Evolutionary conservation across 139 green algal species (phyloP).

Genomic region (Medakamo hakoo): DNA sequence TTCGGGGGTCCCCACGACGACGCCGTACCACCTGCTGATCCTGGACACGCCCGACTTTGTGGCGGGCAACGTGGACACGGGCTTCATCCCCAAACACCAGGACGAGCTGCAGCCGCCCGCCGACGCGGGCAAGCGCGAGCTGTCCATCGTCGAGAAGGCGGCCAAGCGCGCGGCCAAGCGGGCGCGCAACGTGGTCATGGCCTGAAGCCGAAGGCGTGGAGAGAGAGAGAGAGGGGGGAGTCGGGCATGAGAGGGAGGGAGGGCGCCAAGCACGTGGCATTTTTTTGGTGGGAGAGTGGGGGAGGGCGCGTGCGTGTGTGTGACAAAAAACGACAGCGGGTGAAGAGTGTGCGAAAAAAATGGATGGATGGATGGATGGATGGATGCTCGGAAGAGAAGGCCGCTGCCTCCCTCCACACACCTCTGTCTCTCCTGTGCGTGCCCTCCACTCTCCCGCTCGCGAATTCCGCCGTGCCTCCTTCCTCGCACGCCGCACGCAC

Average conservation of each 20-base stretch:
- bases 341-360: no score
- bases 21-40: slow-evolving; percentile 75
- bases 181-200: neutral
- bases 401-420: no score
- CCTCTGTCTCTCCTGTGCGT: no score
- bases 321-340: neutral
- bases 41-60: slow-evolving; percentile 51
- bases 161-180: neutral
- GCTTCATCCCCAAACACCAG: slow-evolving; percentile 78
- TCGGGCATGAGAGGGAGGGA: no score
- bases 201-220: neutral
- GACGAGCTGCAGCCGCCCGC: slow-evolving; percentile 48
- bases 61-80: slow-evolving; percentile 34
- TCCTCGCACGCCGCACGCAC: no score
- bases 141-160: slow-evolving; percentile 5
- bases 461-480: no score
- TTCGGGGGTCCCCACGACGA: slow-evolving; percentile 73
- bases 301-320: neutral
- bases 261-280: neutral
- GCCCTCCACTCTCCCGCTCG: no score
- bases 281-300: neutral
- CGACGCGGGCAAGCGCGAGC: slow-evolving; percentile 7
- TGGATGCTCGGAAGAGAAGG: no score
- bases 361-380: no score
- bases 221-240: neutral